Conservation (phyloP, 768 basidiomycete species). For the Boletales sp. region DNA sequence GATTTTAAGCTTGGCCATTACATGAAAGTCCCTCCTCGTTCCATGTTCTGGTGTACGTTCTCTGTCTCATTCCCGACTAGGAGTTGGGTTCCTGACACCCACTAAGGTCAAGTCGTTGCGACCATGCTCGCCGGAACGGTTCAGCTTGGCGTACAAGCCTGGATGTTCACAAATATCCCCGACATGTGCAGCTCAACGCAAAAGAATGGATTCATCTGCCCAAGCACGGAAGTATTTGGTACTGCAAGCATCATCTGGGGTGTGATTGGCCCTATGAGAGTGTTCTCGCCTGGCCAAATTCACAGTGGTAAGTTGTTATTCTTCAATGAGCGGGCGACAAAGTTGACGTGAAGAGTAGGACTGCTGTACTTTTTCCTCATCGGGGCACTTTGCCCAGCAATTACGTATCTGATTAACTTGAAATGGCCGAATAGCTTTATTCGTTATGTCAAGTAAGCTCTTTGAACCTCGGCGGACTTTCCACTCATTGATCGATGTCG, state of each 20-base stretch:
- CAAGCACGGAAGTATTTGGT: slow-evolving; percentile 67
- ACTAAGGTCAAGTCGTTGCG: slow-evolving; percentile 53
- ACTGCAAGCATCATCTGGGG: slow-evolving; percentile 81
- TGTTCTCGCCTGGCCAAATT: slow-evolving; percentile 63
- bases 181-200: slow-evolving; percentile 30
- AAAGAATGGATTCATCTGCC: slow-evolving; percentile 63
- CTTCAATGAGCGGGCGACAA: not conserved
- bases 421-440: slow-evolving; percentile 62
- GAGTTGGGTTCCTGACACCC: not conserved
- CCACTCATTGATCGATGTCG: not conserved
- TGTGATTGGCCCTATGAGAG: slow-evolving; percentile 71
- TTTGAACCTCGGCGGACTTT: not conserved
- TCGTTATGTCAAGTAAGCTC: slow-evolving; percentile 59
- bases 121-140: slow-evolving; percentile 60
- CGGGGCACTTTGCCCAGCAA: slow-evolving; percentile 58
- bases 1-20: slow-evolving; percentile 80
- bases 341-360: slow-evolving; percentile 8
- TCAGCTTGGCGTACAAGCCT: slow-evolving; percentile 63
- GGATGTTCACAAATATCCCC: slow-evolving; percentile 48
- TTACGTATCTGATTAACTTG: slow-evolving; percentile 50
- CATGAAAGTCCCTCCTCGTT: slow-evolving; percentile 64
- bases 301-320: slow-evolving; percentile 40
- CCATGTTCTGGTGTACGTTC: slow-evolving; percentile 54
- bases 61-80: no score
- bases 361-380: slow-evolving; percentile 78